phyloP scores from a whole-genome alignment of 2,329 filamentous ascomycete species.

The Fusarium sp. region DNA sequence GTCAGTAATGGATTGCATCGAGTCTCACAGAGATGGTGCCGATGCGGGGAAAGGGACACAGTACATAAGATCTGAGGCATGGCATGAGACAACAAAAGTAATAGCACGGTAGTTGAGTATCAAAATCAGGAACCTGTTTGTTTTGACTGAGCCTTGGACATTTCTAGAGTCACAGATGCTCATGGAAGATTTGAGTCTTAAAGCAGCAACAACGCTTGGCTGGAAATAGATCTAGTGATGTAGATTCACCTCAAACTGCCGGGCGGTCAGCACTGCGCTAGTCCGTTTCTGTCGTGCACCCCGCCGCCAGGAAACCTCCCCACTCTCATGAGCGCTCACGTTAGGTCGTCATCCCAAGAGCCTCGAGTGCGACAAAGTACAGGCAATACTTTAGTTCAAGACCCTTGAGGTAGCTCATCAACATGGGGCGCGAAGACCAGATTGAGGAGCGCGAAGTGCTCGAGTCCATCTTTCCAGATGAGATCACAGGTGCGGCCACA shows the following conservation, averaged over 20 bases:
- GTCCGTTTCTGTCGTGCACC: slow-evolving; percentile 38
- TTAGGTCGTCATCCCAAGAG: slow-evolving; percentile 27
- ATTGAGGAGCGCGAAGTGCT: slow-evolving; percentile 96
- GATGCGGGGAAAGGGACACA: slow-evolving; percentile 1
- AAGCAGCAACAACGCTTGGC: background rate
- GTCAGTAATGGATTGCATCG: slow-evolving; percentile 4
- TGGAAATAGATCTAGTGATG: background rate
- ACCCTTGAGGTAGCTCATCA: slow-evolving; percentile 10
- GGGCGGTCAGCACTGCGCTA: slow-evolving; percentile 51
- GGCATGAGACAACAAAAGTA: background rate
- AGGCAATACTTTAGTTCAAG: slow-evolving; percentile 15
- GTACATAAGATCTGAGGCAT: background rate
- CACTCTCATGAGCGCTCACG: slow-evolving; percentile 40
- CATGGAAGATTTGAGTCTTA: background rate
- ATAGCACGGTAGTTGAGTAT: background rate
- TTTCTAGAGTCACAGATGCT: background rate
- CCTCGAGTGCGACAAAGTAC: slow-evolving; percentile 11
- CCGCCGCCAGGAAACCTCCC: slow-evolving; percentile 45
- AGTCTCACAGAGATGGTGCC: slow-evolving; percentile 11
- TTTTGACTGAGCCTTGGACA: background rate
- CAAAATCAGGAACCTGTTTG: background rate
- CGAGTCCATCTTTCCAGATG: slow-evolving; percentile 97
- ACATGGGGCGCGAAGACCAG: slow-evolving; percentile 86
- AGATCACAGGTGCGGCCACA: slow-evolving; percentile 81
- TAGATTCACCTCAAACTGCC: slow-evolving; percentile 48